These are phyloP conservation scores for Harrya chromipes DNA, from an alignment of 768 basidiomycete species.

Conservation along the genomic window DNA sequence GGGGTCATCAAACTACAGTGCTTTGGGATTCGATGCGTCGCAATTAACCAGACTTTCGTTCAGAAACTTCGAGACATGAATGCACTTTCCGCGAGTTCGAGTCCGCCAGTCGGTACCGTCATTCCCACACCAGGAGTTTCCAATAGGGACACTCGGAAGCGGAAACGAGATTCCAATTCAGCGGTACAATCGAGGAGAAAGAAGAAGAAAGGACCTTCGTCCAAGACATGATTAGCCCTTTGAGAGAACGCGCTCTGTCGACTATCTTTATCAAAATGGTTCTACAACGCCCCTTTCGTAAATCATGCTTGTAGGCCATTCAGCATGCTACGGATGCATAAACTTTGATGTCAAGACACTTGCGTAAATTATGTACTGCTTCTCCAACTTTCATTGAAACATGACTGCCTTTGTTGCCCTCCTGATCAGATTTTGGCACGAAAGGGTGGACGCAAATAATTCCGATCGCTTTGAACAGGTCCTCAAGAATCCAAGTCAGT, in stretches of 20 bases:
- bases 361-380: slow-evolving; percentile 51
- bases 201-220: slow-evolving; percentile 8
- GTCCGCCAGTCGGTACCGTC: background rate
- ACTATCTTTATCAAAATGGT: background rate
- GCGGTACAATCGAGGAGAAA: background rate
- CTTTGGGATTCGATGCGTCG: slow-evolving; percentile 23
- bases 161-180: slow-evolving; percentile 8
- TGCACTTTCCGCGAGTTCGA: background rate
- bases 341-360: slow-evolving; percentile 61
- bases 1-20: slow-evolving; percentile 29
- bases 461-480: slow-evolving; percentile 72
- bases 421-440: slow-evolving; percentile 2
- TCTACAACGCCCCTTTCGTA: background rate
- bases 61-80: slow-evolving; percentile 8
- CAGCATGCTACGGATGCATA: slow-evolving; percentile 29
- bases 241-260: slow-evolving; percentile 1
- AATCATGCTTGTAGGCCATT: background rate
- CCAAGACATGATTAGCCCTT: no score
- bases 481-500: slow-evolving; percentile 75
- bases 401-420: background rate
- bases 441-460: slow-evolving; percentile 71
- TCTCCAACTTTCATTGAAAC: slow-evolving; percentile 52
- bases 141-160: slow-evolving; percentile 4
- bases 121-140: background rate
- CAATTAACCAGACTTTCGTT: slow-evolving; percentile 14